These are phyloP conservation scores for Seiridium unicorne DNA, from an alignment of 2,329 filamentous ascomycete genomes.

Conservation along the genomic window DNA sequence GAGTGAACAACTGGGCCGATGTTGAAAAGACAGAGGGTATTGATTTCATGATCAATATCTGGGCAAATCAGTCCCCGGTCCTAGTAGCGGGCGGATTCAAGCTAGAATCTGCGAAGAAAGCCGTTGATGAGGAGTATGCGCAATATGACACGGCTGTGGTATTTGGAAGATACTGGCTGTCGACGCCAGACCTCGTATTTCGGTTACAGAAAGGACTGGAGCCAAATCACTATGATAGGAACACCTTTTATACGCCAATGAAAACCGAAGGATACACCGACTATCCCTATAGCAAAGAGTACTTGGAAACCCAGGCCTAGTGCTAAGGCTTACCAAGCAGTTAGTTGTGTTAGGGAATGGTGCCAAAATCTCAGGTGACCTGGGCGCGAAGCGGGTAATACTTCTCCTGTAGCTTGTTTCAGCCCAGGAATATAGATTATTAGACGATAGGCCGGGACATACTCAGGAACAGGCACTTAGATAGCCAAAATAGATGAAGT, in stretches of 20 bases:
- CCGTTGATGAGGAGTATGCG: constrained; percentile 37
- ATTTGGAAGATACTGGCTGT: constrained; percentile 48
- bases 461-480: too few relatives aligned
- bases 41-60: constrained; percentile 20
- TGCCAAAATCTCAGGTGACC: too few relatives aligned
- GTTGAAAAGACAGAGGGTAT: constrained; percentile 15
- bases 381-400: too few relatives aligned
- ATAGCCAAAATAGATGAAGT: too few relatives aligned
- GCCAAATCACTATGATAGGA: constrained; percentile 41
- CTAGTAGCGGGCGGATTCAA: constrained; percentile 49
- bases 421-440: too few relatives aligned
- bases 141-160: constrained; percentile 42
- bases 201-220: constrained; percentile 39
- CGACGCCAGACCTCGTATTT: constrained; percentile 46
- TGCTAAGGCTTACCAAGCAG: neutral
- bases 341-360: neutral
- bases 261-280: constrained; percentile 32
- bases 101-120: constrained; percentile 33
- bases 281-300: constrained; percentile 30
- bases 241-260: constrained; percentile 38
- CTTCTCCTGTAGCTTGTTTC: too few relatives aligned
- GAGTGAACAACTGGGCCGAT: constrained; percentile 30
- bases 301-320: neutral
- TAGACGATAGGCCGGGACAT: too few relatives aligned
- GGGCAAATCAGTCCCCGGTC: constrained; percentile 30